Base-by-base conservation (phyloP, 768 basidiomycete genomes). In the Lactarius quietus region DNA sequence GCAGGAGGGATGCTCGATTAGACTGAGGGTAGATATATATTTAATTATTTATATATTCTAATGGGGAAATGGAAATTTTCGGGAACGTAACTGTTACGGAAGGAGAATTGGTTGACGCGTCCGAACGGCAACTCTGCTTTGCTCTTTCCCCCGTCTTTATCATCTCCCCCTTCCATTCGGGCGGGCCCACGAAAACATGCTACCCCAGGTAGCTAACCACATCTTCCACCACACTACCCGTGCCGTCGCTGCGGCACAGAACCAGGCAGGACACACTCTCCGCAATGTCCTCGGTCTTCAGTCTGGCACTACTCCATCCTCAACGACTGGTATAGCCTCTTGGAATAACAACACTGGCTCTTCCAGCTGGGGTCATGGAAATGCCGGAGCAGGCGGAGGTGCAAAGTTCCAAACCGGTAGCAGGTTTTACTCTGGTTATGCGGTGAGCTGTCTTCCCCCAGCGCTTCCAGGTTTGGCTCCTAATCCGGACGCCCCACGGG, bases 121-220 rank as follows among this genome's bases (percentile, higher is more conserved):
- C 54, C 1, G 23, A 14, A 54, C 63, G 63, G 63, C 63, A 29
- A 28, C 26, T 53, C 52, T 6, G 33, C 36, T 36, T 20, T 17
- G 3, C 31, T 29, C 45, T 29, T 26, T 23, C 39, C 54, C 39
- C 28, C 20, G 36, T 29, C n/a, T 15, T 31, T 41, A 52, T n/a
- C 26, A 53, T 35, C 23, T 17, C 31, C 18, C 29, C 35, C 26
- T 31, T 57, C 45, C 12, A 23, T 45, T 66, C 64, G 63, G 62
- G 10, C 6, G 53, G 53, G 57, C 61, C 57, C 53, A 57, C 38
- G 43, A 36, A 36, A 68, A 23, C 38, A 93, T 93, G 92, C 78
- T 94, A 72, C 91, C 92, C 58, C 91, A 92, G 76, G 87, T 90
- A 77, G 87, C 89, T 35, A 88, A 86, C n/a, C 85, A 88, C 58